Evolutionary conservation across 202 grass and related monocot genomes (phyloP).

Genomic region (Panicum hallii): DNA sequence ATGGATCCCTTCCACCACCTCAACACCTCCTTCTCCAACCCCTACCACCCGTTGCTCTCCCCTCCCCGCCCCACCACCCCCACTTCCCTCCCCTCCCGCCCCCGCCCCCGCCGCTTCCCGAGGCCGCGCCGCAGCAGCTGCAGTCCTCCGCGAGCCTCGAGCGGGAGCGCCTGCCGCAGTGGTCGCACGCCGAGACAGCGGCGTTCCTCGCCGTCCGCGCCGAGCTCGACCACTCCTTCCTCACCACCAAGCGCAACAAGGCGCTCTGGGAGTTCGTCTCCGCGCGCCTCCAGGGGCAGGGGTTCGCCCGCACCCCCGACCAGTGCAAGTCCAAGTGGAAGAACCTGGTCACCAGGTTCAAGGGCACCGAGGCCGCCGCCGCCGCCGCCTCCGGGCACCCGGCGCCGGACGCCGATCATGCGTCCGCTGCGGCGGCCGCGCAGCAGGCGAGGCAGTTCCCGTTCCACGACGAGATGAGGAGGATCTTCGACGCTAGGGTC

Average conservation of each 20-base stretch:
- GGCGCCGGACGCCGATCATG: not conserved
- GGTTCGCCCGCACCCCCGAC: slow-evolving; percentile 77
- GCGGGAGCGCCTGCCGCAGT: slow-evolving; percentile 85
- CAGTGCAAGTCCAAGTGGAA: slow-evolving; percentile 99
- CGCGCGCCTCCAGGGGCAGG: slow-evolving; percentile 56
- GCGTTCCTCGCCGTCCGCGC: slow-evolving; percentile 82
- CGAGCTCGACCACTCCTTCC: slow-evolving; percentile 79
- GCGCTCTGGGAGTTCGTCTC: slow-evolving; percentile 89
- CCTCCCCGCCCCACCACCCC: slow-evolving; percentile 48
- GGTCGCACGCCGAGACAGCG: slow-evolving; percentile 80
- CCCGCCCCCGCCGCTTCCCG: not conserved
- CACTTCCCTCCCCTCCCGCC: not conserved
- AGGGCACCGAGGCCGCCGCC: slow-evolving; percentile 51
- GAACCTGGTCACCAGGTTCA: slow-evolving; percentile 93
- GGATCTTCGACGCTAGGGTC: slow-evolving; percentile 62
- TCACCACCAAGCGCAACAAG: slow-evolving; percentile 96
- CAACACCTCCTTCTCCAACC: slow-evolving; percentile 65
- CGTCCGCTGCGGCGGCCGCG: slow-evolving; percentile 7
- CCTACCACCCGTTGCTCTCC: slow-evolving; percentile 64
- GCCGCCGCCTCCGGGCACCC: not conserved
- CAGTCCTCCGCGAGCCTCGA: slow-evolving; percentile 10
- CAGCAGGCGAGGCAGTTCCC: slow-evolving; percentile 64
- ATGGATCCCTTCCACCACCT: slow-evolving; percentile 86
- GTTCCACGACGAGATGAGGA: slow-evolving; percentile 82
- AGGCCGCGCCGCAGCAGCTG: not conserved